Percentiles rank a stretch among this genome's conserved stretches.
Evolutionary conservation across 2,329 filamentous ascomycete genomes (phyloP).

Genomic region (Curvularia sp.): DNA sequence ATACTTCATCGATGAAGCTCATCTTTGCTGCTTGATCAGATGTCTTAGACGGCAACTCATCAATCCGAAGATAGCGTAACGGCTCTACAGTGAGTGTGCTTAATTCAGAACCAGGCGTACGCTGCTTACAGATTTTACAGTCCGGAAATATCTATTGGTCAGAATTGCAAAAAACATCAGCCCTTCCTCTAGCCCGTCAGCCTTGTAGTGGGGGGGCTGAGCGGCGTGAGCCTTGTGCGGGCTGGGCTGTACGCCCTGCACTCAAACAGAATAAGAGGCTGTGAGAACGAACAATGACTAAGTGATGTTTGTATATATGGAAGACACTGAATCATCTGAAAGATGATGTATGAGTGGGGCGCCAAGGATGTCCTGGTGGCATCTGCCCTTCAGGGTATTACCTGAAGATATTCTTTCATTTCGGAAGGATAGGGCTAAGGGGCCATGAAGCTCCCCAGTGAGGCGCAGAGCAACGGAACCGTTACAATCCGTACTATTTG

Average conservation of each 20-base stretch:
- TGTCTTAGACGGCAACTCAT: slow-evolving; percentile 17
- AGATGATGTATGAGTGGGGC: not conserved
- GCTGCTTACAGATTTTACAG: slow-evolving; percentile 20
- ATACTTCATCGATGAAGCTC: slow-evolving; percentile 24
- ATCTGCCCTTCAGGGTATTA: not conserved
- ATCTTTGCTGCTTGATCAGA: slow-evolving; percentile 4
- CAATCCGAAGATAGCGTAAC: slow-evolving; percentile 11
- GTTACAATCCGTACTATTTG: slow-evolving; percentile 9
- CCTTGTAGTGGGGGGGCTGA: slow-evolving; percentile 25
- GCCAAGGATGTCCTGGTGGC: not conserved
- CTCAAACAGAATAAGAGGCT: not conserved
- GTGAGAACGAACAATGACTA: slow-evolving; percentile 1
- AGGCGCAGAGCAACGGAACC: slow-evolving; percentile 13
- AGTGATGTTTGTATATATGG: slow-evolving; percentile 2
- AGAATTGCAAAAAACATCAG: not conserved
- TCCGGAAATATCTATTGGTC: slow-evolving; percentile 27
- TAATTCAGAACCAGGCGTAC: slow-evolving; percentile 22
- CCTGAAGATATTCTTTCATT: not conserved
- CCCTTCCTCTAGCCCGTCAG: slow-evolving; percentile 18
- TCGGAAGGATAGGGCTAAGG: not conserved
- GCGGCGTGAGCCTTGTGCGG: slow-evolving; percentile 14
- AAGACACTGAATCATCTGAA: slow-evolving; percentile 6
- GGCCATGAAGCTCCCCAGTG: not conserved
- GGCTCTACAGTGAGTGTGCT: slow-evolving; percentile 26
- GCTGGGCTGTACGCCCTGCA: slow-evolving; percentile 19